These are phyloP conservation scores for Lactarius trivialis DNA, from an alignment of 768 basidiomycete genomes.

Conservation along the genomic window DNA sequence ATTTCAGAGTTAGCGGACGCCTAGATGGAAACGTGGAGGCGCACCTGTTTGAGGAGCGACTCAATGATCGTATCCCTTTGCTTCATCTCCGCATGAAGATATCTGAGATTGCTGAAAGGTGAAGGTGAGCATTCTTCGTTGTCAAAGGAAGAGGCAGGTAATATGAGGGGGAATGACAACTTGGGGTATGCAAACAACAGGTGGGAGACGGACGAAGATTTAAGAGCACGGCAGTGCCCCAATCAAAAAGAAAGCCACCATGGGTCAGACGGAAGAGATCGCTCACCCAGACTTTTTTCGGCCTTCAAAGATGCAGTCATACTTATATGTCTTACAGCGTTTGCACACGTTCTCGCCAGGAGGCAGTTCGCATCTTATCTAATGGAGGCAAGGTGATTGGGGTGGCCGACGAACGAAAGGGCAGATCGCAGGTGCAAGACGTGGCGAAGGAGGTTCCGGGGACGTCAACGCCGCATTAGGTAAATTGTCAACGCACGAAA, in stretches of 20 bases:
- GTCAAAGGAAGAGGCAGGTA: neutral
- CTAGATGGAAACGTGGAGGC: conserved; percentile 18
- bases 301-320: conserved; percentile 78
- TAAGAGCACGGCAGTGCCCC: conserved; percentile 26
- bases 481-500: neutral
- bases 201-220: conserved; percentile 26
- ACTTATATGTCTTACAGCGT: conserved; percentile 64
- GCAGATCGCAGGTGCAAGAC: neutral
- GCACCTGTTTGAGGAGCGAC: conserved; percentile 73
- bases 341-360: conserved; percentile 67
- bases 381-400: neutral
- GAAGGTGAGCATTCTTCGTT: conserved; percentile 25
- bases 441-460: neutral
- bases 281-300: conserved; percentile 88
- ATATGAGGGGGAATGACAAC: neutral
- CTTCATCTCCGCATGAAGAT: conserved; percentile 75
- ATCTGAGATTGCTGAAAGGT: conserved; percentile 70
- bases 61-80: conserved; percentile 88
- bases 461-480: conserved; percentile 2
- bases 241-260: neutral
- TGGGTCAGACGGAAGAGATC: conserved; percentile 5
- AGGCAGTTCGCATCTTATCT: conserved; percentile 89
- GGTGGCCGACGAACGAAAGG: neutral
- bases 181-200: conserved; percentile 13
- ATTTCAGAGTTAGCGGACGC: neutral